phyloP scores from a whole-genome alignment of 2,329 filamentous ascomycete species.

The Fusarium anthophilum region DNA sequence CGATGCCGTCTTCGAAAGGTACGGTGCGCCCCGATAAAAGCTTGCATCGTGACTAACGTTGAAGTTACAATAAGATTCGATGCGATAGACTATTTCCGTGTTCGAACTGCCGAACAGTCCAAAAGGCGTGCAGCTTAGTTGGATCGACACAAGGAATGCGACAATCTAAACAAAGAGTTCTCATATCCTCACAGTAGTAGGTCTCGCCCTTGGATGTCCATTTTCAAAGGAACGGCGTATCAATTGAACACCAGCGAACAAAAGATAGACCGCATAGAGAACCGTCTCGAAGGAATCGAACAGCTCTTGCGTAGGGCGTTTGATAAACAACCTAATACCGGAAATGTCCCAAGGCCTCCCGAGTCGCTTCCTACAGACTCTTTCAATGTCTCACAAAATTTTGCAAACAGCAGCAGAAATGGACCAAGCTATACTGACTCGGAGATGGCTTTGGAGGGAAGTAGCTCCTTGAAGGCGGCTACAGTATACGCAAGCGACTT shows the following conservation, averaged over 20 bases:
- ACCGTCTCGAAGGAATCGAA: neutral
- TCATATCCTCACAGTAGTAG: neutral
- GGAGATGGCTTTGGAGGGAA: neutral
- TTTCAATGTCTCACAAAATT: neutral
- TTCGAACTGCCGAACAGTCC: neutral
- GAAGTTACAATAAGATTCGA: neutral
- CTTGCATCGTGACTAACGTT: neutral
- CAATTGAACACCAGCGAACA: neutral
- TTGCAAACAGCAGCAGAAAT: neutral
- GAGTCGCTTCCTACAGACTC: neutral
- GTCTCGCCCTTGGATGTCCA: too few relatives aligned
- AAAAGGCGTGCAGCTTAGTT: neutral
- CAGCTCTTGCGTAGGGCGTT: neutral
- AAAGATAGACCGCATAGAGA: neutral
- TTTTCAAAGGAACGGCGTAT: fast-evolving
- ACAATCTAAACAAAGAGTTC: neutral
- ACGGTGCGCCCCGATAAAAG: fast-evolving
- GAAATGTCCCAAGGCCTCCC: neutral
- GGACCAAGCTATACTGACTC: neutral
- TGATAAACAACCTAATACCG: neutral
- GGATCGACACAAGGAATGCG: neutral
- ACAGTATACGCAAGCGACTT: neutral
- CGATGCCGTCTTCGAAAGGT: neutral
- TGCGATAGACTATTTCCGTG: neutral
- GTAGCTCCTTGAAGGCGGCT: neutral